Percentiles rank a stretch among this genome's conserved stretches.
phyloP scores from a whole-genome alignment of 768 basidiomycete genomes.

The Panaeolus cyanescens region DNA sequence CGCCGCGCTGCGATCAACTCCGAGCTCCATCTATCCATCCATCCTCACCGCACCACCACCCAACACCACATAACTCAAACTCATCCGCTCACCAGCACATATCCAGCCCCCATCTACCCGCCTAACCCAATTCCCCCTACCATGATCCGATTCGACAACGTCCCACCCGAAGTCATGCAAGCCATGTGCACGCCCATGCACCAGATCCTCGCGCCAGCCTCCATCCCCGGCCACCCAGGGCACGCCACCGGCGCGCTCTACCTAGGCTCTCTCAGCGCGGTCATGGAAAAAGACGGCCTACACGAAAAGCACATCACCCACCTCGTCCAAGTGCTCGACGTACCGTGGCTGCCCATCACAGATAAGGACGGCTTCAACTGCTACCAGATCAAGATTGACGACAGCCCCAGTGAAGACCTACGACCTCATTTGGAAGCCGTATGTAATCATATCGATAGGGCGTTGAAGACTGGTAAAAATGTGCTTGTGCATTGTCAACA shows the following conservation, averaged over 20 bases:
- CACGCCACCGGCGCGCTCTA: constrained; percentile 55
- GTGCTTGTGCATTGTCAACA: constrained; percentile 84
- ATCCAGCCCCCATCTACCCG: background rate
- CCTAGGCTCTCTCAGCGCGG: constrained; percentile 66
- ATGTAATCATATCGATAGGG: constrained; percentile 65
- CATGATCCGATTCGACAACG: constrained; percentile 81
- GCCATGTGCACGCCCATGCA: constrained; percentile 89
- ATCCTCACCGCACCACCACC: background rate
- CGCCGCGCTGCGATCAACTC: too few species aligned
- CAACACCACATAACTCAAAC: background rate
- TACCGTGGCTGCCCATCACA: constrained; percentile 58
- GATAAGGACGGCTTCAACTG: constrained; percentile 52
- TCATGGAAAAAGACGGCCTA: constrained; percentile 56
- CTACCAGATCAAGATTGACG: constrained; percentile 70
- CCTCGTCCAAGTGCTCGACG: constrained; percentile 69
- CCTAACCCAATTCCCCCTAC: constrained; percentile 6
- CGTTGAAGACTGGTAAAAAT: constrained; percentile 59
- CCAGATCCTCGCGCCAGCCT: constrained; percentile 53
- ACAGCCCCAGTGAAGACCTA: constrained; percentile 61
- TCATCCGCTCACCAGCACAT: too few species aligned
- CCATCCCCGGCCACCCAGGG: constrained; percentile 23
- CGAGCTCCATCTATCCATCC: background rate
- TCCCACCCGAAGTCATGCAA: constrained; percentile 76
- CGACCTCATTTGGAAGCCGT: constrained; percentile 68
- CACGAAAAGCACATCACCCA: constrained; percentile 51